Evolutionary conservation across 2,329 filamentous ascomycete species (phyloP), one percentile per base, ranked within the genome.

Genomic region (Mycocentrospora acerina): DNA sequence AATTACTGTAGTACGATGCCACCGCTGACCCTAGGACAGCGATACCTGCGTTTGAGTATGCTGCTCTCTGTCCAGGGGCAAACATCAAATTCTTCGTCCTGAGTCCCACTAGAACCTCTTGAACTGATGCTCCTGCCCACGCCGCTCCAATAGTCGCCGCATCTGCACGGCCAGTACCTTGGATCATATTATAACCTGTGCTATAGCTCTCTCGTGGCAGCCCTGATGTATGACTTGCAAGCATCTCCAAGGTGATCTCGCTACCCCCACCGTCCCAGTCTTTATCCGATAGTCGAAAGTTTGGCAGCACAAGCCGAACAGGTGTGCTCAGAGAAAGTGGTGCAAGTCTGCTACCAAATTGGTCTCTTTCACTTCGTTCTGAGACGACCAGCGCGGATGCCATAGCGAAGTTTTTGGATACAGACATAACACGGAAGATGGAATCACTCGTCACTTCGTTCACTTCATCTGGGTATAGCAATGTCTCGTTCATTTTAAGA

Each of bases 251-350:
- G 1, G 59, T 62, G 19, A 64, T 63, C 8, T 62, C 59, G 17
- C 53, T 59, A 7, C 61, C 61, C 3, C 61, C 61, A 37, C 59
- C 48, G 13, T 48, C 29, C 61, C 61, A 64, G 38, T 64, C 60
- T 16, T 28, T 34, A 10, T 51, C 25, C 3, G 46, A 50, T 1
- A 64, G 42, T 4, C 42, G 32, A 13, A 64, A 63, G 2, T 46
- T 32, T 0, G 60, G 57, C 8, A 64, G 48, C 1, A 57, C 30
- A 4, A 32, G 22, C 3, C 55, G 50, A 2, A 62, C 46, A 8
- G 46, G 59, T 2, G 57, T 54, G n/a, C 59, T 50, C 7, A 62
- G 36, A 2, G 40, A 51, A 2, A 63, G 17, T 4, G 3, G 48
- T 8, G 22, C 39, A 9, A 30, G 29, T 7, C 13, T 27, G 25